Evolutionary conservation across 192 early-diverging fungal species (phyloP).

Genomic region (Backusella macrospora): DNA sequence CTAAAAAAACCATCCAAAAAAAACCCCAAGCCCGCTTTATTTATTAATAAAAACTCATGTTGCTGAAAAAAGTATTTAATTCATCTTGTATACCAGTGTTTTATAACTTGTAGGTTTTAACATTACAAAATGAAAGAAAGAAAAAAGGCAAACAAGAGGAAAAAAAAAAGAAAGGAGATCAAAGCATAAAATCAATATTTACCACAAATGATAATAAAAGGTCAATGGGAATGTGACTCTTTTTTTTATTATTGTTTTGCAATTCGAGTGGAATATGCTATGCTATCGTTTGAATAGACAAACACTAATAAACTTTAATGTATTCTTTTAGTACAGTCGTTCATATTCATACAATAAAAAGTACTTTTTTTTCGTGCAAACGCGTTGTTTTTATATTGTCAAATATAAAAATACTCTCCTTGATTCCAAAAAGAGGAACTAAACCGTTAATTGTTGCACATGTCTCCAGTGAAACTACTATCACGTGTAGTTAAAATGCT

Average conservation of each 20-base stretch:
- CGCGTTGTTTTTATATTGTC: neutral
- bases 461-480: neutral
- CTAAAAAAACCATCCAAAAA: neutral
- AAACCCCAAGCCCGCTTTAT: neutral
- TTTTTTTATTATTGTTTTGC: neutral
- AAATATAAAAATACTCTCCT: neutral
- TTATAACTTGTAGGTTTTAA: neutral
- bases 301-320: too few species aligned
- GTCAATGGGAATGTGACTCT: neutral
- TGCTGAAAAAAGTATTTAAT: neutral
- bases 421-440: neutral
- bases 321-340: too few species aligned
- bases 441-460: neutral
- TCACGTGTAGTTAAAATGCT: neutral
- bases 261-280: neutral
- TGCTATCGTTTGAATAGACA: too few species aligned
- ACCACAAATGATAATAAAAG: neutral
- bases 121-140: constrained; percentile 5
- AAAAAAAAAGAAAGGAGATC: neutral
- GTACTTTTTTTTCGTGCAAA: neutral
- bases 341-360: neutral
- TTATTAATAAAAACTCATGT: neutral
- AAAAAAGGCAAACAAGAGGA: too few species aligned
- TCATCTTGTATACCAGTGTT: neutral
- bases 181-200: neutral